Evolutionary conservation across 331 rosid genomes (phyloP).

Genomic region (Rosa hybrid): DNA sequence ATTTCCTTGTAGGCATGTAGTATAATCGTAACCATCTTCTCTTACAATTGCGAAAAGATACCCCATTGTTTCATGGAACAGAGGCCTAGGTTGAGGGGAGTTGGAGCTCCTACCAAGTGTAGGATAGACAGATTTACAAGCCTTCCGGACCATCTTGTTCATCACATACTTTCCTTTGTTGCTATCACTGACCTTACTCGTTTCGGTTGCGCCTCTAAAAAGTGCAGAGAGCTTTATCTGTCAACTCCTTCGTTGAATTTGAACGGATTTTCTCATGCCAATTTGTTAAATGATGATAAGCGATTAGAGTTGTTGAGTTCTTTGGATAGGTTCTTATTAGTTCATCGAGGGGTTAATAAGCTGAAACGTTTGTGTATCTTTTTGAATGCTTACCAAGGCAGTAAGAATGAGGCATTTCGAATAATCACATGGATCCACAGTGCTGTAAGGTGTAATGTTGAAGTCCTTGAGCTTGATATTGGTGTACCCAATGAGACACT

Average conservation of each 20-base stretch:
- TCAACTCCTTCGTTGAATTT: not conserved
- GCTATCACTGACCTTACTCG: not conserved
- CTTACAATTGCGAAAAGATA: too few species aligned
- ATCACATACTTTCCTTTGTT: not conserved
- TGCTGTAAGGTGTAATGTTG: constrained; percentile 15
- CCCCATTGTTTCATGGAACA: not conserved
- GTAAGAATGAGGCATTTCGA: not conserved
- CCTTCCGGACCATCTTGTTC: not conserved
- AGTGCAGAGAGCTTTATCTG: not conserved
- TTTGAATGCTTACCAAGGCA: not conserved
- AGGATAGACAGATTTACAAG: not conserved
- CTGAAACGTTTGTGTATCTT: not conserved
- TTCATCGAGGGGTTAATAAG: not conserved
- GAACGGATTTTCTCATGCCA: not conserved
- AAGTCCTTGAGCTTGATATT: constrained; percentile 3
- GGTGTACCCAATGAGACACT: too few species aligned
- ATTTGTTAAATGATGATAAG: not conserved
- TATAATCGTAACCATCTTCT: too few species aligned
- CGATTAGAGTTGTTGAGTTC: not conserved
- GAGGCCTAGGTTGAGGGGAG: not conserved
- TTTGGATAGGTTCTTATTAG: not conserved
- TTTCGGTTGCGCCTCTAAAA: not conserved
- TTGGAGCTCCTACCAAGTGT: not conserved
- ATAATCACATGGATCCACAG: constrained; percentile 2
- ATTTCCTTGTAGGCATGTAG: too few species aligned